Evolutionary conservation across 768 basidiomycete species (phyloP).

Genomic region (Serendipita sp.): DNA sequence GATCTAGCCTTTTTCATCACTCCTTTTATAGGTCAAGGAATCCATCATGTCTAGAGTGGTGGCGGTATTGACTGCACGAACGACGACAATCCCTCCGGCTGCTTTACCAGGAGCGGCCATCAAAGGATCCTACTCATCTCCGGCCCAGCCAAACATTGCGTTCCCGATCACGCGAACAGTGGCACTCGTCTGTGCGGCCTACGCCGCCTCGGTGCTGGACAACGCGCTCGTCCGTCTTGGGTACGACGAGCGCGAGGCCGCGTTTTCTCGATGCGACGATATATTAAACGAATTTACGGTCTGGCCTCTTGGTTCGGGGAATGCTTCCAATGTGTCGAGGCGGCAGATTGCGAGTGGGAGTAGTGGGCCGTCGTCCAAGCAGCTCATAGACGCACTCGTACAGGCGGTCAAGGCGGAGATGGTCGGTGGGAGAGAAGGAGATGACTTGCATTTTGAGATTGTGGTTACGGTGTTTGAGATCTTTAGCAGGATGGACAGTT

Average conservation of each 20-base stretch:
- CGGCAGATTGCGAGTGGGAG: background rate
- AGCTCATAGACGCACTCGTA: constrained; percentile 59
- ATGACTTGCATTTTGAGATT: constrained; percentile 80
- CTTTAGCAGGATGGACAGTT: constrained; percentile 77
- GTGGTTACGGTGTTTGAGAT: constrained; percentile 89
- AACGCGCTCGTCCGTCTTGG: constrained; percentile 77
- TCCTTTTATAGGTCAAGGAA: constrained; percentile 53
- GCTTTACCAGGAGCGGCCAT: constrained; percentile 31
- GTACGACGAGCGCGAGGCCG: constrained; percentile 87
- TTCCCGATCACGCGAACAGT: constrained; percentile 50
- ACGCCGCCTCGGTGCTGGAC: constrained; percentile 89
- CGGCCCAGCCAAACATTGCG: constrained; percentile 12
- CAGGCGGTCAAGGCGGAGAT: constrained; percentile 61
- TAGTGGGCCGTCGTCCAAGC: constrained; percentile 21
- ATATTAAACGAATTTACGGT: constrained; percentile 77
- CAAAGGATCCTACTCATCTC: background rate
- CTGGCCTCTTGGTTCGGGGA: constrained; percentile 53
- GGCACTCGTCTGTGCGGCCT: constrained; percentile 77
- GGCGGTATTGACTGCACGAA: constrained; percentile 65
- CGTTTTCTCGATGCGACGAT: constrained; percentile 88
- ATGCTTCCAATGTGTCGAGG: background rate
- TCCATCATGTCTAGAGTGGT: constrained; percentile 62
- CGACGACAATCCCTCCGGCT: constrained; percentile 56
- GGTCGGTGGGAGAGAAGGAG: constrained; percentile 32
- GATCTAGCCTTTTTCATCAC: background rate